Evolutionary conservation across 345 rosid species (phyloP), one percentile per base, ranked within the genome.

Genomic region (Isatis tinctoria): DNA sequence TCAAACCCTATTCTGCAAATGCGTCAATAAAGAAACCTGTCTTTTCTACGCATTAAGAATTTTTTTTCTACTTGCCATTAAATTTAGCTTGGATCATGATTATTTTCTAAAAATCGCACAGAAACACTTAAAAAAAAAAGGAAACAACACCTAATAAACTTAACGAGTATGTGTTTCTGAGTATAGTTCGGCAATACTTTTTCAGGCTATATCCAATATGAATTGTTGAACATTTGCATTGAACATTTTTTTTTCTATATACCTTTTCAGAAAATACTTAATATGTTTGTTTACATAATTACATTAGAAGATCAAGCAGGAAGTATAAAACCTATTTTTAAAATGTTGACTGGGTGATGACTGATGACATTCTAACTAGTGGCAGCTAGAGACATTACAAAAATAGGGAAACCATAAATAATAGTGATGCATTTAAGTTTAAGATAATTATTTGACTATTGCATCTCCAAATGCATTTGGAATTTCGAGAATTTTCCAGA

Each of bases 11-110:
- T 40, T 37, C 8, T 11, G 41, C 49, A 26, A 26, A 53, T 68
- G 39, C 13, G 39, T 67, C 72, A 39, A 68, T 17, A 54, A 68
- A 54, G 52, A 54, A 54, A 54, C 73, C 10, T 54, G 63, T 68
- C 49, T 53, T 53, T 53, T 53, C 40, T 32, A 54, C 37, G 20
- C 60, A 54, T 28, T 54, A 20, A 5, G 9, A 22, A 43, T 10
- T 4, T 22, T 10, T 10, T 11, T 22, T 53, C 17, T 30, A 56
- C 40, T 30, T 53, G 13, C 30, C 56, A 9, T 56, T 5, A 56
- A 30, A 28, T 45, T 54, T 8, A 56, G 20, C 18, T 43, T 14
- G 5, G 47, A 14, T 43, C 47, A 14, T n/a, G 8, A 43, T 43
- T 43, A 43, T 43, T 43, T 14, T 14, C 18, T 14, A 14, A 4